Base-by-base conservation (phyloP, 768 basidiomycete species). In the Pleurotus sapidus region DNA sequence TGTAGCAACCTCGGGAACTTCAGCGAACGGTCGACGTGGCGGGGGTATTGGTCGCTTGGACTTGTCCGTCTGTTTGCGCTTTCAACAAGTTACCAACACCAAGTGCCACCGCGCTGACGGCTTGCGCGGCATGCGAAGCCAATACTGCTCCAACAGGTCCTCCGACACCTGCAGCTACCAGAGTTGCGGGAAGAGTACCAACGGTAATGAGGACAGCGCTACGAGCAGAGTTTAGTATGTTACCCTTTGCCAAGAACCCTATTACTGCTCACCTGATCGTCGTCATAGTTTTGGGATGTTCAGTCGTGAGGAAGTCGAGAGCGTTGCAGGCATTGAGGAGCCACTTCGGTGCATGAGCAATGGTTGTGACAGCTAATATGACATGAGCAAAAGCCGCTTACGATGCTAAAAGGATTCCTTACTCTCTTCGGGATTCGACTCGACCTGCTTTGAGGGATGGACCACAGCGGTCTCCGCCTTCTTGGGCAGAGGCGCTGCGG, bases 141-240 rank as follows among this genome's bases (percentile, higher is more conserved):
- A 92, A 75, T 50, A 89, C 74, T 0, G 87, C 86, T 54, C 51
- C 51, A 12, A 54, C 51, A 12, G 51, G 51, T 8, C 89, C 89
- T 18, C 89, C 88, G 4, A 84, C 87, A 17, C 84, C 86, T 0
- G 83, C 76, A 77, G 64, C 91, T 81, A 2, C 79, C 87, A 18
- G 89, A 30, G 91, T 80, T 0, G 88, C 72, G 0, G 89, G 89
- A 43, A 92, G 75, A 30, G 86, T 84, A 37, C 89, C 90, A 30
- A 86, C 87, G 2, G 89, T 89, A 66, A 92, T 88, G 58, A 92
- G 80, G 53, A 92, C 83, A 5, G 89, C 89, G 60, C 87, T 87
- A 53, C 91, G 68, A 34, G 88, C 80, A 59, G 81, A 85, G 87
- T 90, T 84, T 4, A 76, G 55, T 46, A 15, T 25, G 43, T 55